A percentile compares a stretch with the other conserved stretches of the same genome.
These are phyloP conservation scores for Verticillium longisporum DNA, from an alignment of 2,329 filamentous ascomycete genomes.

Conservation along the genomic window DNA sequence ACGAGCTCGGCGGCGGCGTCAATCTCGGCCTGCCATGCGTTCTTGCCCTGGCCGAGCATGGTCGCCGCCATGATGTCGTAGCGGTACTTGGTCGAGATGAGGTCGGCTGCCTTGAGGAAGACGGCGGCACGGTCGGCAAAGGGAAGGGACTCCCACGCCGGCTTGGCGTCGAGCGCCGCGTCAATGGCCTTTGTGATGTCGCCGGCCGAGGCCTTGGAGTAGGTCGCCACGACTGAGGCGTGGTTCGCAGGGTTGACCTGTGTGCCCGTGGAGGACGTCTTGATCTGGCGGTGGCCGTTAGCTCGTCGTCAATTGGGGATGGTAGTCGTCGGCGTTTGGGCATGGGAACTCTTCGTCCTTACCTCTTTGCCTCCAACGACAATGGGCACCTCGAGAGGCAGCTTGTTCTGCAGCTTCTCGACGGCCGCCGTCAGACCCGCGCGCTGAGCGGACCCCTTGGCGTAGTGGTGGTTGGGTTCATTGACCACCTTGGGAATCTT, in stretches of 20 bases:
- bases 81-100: constrained; percentile 86
- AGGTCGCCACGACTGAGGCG: constrained; percentile 67
- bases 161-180: constrained; percentile 77
- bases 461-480: constrained; percentile 96
- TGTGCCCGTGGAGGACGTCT: constrained; percentile 54
- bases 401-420: constrained; percentile 58
- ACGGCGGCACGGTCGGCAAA: constrained; percentile 88
- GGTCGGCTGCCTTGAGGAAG: constrained; percentile 92
- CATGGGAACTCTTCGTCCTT: constrained; percentile 16
- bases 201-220: constrained; percentile 70
- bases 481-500: constrained; percentile 82
- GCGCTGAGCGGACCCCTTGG: constrained; percentile 74
- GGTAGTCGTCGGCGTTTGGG: neutral
- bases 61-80: constrained; percentile 96
- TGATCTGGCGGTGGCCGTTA: constrained; percentile 43
- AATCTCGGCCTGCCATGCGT: constrained; percentile 98
- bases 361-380: constrained; percentile 79
- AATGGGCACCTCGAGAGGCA: constrained; percentile 72
- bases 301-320: neutral
- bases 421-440: constrained; percentile 70
- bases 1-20: constrained; percentile 87
- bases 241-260: constrained; percentile 85
- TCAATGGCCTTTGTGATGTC: constrained; percentile 78
- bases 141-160: constrained; percentile 76
- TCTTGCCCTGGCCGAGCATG: constrained; percentile 96